Conservation (phyloP, 2,329 filamentous ascomycete genomes). For the Ambrosiella xylebori region DNA sequence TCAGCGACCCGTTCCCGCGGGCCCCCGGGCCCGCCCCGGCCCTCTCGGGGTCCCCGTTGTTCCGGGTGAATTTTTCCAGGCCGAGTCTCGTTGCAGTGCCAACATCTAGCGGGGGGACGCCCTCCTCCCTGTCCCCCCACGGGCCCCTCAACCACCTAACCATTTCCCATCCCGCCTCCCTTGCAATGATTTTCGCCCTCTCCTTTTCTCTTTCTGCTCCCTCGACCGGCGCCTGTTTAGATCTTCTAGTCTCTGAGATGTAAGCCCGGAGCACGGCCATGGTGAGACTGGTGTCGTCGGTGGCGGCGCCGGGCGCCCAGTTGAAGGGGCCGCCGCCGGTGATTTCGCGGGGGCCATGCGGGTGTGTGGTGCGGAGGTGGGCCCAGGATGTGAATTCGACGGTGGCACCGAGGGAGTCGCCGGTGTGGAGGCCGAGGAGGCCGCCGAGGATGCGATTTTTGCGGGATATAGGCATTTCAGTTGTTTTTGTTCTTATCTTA, state of each 20-base stretch:
- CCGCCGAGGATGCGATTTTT: constrained; percentile 22
- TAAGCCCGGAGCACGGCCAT: constrained; percentile 29
- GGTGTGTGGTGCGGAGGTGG: constrained; percentile 20
- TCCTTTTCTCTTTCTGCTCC: too few species aligned
- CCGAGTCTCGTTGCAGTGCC: constrained; percentile 12
- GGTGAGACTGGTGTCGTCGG: constrained; percentile 31
- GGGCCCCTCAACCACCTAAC: constrained; percentile 25
- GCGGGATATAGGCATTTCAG: neutral
- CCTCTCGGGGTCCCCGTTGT: constrained; percentile 17
- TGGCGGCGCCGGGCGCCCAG: constrained; percentile 28
- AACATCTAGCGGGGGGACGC: constrained; percentile 14
- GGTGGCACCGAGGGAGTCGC: constrained; percentile 30
- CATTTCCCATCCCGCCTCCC: constrained; percentile 22
- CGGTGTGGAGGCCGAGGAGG: constrained; percentile 29
- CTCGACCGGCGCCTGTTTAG: too few species aligned
- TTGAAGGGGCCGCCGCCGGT: constrained; percentile 27
- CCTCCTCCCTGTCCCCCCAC: constrained; percentile 25
- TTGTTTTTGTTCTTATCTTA: too few species aligned
- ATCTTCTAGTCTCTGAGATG: constrained; percentile 14
- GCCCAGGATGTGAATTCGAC: constrained; percentile 25
- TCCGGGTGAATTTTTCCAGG: constrained; percentile 18
- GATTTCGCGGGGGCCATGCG: constrained; percentile 25
- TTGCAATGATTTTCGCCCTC: neutral
- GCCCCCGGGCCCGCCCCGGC: constrained; percentile 23
- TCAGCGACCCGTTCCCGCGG: constrained; percentile 30